Conservation (phyloP, 2,329 filamentous ascomycete species). For the Colletotrichum spaethianum region DNA sequence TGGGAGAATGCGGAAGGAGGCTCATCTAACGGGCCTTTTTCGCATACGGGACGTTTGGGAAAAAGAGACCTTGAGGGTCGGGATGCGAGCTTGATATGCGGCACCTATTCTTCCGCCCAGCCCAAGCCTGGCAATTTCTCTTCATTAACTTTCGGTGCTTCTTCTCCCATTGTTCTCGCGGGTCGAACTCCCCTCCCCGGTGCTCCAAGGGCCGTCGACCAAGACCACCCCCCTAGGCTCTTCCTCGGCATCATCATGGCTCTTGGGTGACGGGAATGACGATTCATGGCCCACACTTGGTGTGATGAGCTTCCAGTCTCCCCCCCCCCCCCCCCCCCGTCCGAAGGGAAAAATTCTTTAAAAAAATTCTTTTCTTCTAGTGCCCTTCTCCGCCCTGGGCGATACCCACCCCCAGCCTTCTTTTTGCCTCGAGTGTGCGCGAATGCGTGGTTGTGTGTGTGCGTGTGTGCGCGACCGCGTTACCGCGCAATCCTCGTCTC, state of each 20-base stretch:
- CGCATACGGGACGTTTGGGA: neutral
- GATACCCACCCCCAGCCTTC: constrained; percentile 10
- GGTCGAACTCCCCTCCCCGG: neutral
- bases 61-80: constrained; percentile 13
- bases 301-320: neutral
- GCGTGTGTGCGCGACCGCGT: neutral
- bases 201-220: neutral
- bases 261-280: neutral
- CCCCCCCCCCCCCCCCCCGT: neutral
- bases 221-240: constrained; percentile 9
- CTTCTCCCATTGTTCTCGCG: neutral
- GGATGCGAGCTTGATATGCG: constrained; percentile 10
- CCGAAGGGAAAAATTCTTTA: constrained; percentile 9
- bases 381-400: neutral
- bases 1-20: constrained; percentile 8
- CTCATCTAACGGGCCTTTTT: constrained; percentile 2
- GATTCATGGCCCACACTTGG: constrained; percentile 8
- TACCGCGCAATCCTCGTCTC: constrained; percentile 11
- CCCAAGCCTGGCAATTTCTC: neutral
- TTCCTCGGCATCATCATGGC: constrained; percentile 27
- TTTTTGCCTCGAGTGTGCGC: neutral
- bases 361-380: constrained; percentile 17
- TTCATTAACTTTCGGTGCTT: neutral
- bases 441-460: neutral
- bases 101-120: constrained; percentile 10